Evolutionary conservation across 371 early-diverging fungal species (phyloP).

Genomic region (Syncephalastrum contaminatum): DNA sequence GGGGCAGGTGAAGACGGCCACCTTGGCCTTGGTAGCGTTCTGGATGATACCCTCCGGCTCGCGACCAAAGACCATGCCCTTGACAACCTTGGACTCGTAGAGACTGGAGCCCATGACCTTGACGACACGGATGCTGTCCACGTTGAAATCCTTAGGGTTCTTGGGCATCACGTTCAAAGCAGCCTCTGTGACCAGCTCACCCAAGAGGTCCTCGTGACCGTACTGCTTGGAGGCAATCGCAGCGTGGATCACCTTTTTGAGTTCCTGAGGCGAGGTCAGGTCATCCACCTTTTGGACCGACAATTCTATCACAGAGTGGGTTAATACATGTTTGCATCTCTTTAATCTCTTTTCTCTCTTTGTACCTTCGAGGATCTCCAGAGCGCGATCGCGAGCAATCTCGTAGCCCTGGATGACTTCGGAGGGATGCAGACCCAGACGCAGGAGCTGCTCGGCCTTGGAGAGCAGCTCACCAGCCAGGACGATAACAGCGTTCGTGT

Average conservation of each 20-base stretch:
- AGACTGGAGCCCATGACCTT: constrained; percentile 96
- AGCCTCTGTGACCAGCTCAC: constrained; percentile 85
- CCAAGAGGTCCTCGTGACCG: constrained; percentile 90
- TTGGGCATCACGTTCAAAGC: constrained; percentile 90
- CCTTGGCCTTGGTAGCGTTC: constrained; percentile 80
- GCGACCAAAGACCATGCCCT: constrained; percentile 99
- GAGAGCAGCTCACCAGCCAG: constrained; percentile 93
- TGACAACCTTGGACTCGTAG: constrained; percentile 90
- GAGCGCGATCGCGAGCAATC: constrained; percentile 81
- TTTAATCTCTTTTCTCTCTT: background rate
- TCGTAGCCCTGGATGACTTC: constrained; percentile 96
- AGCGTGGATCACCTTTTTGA: constrained; percentile 73
- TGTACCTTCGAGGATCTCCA: constrained; percentile 79
- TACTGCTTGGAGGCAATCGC: constrained; percentile 92
- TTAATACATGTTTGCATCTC: background rate
- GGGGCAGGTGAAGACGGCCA: constrained; percentile 97
- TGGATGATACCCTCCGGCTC: constrained; percentile 85
- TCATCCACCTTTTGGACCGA: constrained; percentile 64
- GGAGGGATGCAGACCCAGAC: constrained; percentile 93
- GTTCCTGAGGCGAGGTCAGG: constrained; percentile 53
- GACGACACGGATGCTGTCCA: constrained; percentile 95
- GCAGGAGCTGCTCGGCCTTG: constrained; percentile 89
- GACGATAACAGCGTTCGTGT: constrained; percentile 94
- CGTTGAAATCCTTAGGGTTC: constrained; percentile 84
- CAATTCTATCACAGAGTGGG: constrained; percentile 49